phyloP scores from a whole-genome alignment of 2,329 filamentous ascomycete genomes.

The Blastomyces gilchristii region DNA sequence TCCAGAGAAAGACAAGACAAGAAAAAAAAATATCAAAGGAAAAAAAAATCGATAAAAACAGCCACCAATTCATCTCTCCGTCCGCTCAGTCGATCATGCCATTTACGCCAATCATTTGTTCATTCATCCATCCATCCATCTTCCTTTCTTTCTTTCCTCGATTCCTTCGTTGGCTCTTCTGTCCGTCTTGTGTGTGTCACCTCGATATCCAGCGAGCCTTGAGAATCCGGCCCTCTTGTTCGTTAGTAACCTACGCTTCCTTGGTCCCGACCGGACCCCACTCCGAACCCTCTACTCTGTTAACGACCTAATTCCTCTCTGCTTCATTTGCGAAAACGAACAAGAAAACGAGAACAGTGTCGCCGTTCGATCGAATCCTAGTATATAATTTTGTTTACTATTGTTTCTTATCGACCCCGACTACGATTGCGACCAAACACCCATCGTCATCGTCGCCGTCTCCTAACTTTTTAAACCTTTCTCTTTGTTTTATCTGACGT shows the following conservation, averaged over 20 bases:
- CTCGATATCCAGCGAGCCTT: too few species aligned
- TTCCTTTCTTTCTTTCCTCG: background rate
- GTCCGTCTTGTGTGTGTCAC: too few species aligned
- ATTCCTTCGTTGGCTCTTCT: background rate
- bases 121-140: background rate
- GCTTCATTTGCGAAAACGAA: too few species aligned
- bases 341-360: too few species aligned
- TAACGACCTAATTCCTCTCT: background rate
- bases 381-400: constrained; percentile 1
- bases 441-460: background rate
- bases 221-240: too few species aligned
- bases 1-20: constrained; percentile 16
- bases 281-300: background rate
- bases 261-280: too few species aligned
- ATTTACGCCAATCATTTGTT: background rate
- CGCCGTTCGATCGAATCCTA: background rate
- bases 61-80: background rate
- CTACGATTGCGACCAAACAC: background rate
- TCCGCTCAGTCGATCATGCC: background rate
- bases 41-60: background rate
- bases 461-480: background rate
- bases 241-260: too few species aligned
- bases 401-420: background rate
- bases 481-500: background rate
- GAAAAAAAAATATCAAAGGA: background rate